phyloP scores from a whole-genome alignment of 495 filamentous ascomycete genomes.

The Penicillium crystallinum region DNA sequence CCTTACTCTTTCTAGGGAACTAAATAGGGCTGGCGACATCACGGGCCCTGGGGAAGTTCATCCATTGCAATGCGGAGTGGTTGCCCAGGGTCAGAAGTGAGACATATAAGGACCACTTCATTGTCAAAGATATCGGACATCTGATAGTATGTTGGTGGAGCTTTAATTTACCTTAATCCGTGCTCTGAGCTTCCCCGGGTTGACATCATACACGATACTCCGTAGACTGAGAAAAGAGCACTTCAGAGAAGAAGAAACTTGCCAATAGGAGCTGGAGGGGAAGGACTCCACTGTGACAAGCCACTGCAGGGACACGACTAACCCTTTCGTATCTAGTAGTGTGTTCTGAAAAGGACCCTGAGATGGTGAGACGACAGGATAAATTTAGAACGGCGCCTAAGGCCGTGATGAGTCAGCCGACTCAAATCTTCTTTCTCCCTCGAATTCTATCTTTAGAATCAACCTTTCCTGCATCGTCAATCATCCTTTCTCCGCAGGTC shows the following conservation, averaged over 20 bases:
- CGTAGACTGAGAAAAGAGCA: background rate
- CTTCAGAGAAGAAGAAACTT: no score
- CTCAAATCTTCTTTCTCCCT: slow-evolving; percentile 7
- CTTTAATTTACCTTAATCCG: background rate
- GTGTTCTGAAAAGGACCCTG: no score
- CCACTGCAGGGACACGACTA: slow-evolving; percentile 3
- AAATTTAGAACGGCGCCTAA: slow-evolving; percentile 11
- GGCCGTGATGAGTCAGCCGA: background rate
- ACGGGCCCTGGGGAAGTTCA: background rate
- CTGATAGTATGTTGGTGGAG: background rate
- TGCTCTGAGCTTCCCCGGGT: background rate
- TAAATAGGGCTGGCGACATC: background rate
- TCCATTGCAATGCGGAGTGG: no score
- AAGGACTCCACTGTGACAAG: slow-evolving; percentile 2
- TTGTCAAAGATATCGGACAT: background rate
- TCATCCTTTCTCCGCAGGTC: slow-evolving; percentile 13
- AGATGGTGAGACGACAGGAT: background rate
- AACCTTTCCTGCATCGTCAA: slow-evolving; percentile 31
- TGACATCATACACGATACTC: slow-evolving; percentile 5
- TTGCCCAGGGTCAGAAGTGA: no score
- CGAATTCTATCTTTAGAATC: slow-evolving; percentile 34
- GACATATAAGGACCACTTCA: background rate
- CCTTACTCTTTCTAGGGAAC: background rate
- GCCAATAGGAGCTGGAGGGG: no score
- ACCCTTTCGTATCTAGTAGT: no score